A percentile compares a stretch with the other conserved stretches of the same genome.
Conservation (phyloP, 768 basidiomycete species). For the Suillus ampliporus region DNA sequence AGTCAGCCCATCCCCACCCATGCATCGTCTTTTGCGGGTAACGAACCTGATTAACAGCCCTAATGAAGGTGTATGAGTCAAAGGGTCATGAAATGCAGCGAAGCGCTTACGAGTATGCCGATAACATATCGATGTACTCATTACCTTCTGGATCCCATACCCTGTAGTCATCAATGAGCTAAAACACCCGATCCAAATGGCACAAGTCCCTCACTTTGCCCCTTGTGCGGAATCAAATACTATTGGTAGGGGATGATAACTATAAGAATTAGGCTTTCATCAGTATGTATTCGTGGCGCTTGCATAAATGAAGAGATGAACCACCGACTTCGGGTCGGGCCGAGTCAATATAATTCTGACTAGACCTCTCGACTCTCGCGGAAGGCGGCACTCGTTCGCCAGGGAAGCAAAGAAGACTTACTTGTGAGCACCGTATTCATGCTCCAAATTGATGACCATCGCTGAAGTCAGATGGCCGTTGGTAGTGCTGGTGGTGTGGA, state of each 20-base stretch:
- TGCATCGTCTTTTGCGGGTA: constrained; percentile 8
- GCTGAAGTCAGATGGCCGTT: constrained; percentile 54
- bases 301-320: constrained; percentile 27
- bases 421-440: constrained; percentile 89
- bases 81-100: constrained; percentile 9
- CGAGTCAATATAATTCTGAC: constrained; percentile 23
- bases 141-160: constrained; percentile 96
- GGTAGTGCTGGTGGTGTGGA: background rate
- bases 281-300: constrained; percentile 28
- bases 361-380: constrained; percentile 23
- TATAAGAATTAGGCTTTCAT: constrained; percentile 55
- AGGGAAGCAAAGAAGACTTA: constrained; percentile 47
- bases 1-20: constrained; percentile 10
- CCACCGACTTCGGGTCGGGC: constrained; percentile 16
- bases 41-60: constrained; percentile 86
- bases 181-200: constrained; percentile 21
- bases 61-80: constrained; percentile 34
- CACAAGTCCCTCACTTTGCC: constrained; percentile 75
- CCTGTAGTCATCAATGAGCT: constrained; percentile 35
- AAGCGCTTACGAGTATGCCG: constrained; percentile 87
- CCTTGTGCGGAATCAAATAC: constrained; percentile 92
- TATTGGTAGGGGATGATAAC: constrained; percentile 94
- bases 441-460: constrained; percentile 80
- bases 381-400: constrained; percentile 26
- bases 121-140: constrained; percentile 97